Base-by-base conservation (phyloP, 805 yeast species). In the Wickerhamiella nectarea region DNA sequence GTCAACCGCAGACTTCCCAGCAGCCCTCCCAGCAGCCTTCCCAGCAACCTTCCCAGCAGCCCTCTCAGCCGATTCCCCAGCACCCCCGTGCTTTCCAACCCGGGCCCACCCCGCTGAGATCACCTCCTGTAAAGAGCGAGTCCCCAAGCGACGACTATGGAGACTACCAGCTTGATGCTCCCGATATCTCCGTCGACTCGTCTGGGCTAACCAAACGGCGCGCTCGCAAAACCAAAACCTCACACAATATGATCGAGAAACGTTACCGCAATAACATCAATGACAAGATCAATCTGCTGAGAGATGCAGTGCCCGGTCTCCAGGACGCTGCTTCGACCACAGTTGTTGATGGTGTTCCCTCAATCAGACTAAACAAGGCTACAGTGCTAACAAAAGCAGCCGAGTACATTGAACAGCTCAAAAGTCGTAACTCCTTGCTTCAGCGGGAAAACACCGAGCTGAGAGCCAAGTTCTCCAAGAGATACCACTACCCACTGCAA, bases 281-380 rank as follows among this genome's bases (percentile, higher is more conserved):
- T 56, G 74, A 76, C 46, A 79, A 79, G 62, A 79, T 79, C 41
- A 57, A 71, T 46, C 72, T 70, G 42, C 67, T 79, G 35, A 69
- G 82, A 52, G 80, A 78, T 52, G 79, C 84, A 2, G 93, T 83
- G 14, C 94, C 94, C 3, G 63, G 91, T 2, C 65, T 83, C 42
- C 68, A 85, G 52, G 75, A 78, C 31, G 61, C 66, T 14, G 68
- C 65, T 3, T 59, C 57, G 18, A 68, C 61, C n/a, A 69, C 67
- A 41, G 78, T 75, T 44, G 62, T 80, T 19, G 91, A 81, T 50
- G 93, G 91, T 2, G 66, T 81, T 26, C 91, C 91, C 0, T 86
- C 87, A 8, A 61, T 73, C 26, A 80, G 80, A 56, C 65, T 83
- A 44, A 81, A 80, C 59, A 82, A 82, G 60, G 91, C 89, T 11